A percentile compares a stretch with the other conserved stretches of the same genome.
These are phyloP conservation scores for Priceomyces melissophilus DNA, from an alignment of 805 yeast genomes.

Conservation along the genomic window DNA sequence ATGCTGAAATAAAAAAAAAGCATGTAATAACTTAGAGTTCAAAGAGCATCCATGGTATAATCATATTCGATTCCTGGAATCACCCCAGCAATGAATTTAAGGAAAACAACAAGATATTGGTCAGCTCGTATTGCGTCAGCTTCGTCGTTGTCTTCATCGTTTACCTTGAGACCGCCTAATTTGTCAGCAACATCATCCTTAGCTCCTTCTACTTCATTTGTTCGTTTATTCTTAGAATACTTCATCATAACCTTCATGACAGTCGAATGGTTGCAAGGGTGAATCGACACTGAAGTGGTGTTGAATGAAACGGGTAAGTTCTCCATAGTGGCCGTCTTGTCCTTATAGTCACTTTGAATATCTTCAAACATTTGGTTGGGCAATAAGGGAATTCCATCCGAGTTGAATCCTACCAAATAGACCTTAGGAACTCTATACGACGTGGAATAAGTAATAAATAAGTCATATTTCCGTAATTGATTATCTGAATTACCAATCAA, in stretches of 20 bases:
- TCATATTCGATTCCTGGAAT: constrained; percentile 98
- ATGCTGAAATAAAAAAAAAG: no score
- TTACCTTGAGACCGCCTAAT: constrained; percentile 47
- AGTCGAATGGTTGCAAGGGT: constrained; percentile 92
- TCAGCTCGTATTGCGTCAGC: constrained; percentile 68
- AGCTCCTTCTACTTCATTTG: neutral
- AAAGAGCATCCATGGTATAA: constrained; percentile 95
- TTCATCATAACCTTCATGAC: constrained; percentile 89
- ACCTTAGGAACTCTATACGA: constrained; percentile 94
- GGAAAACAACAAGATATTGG: constrained; percentile 82
- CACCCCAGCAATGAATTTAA: constrained; percentile 93
- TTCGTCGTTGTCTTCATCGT: constrained; percentile 25
- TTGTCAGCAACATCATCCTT: constrained; percentile 30
- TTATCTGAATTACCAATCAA: constrained; percentile 26
- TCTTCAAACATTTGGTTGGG: constrained; percentile 95
- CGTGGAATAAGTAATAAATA: constrained; percentile 89
- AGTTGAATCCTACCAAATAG: constrained; percentile 82
- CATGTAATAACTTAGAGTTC: neutral
- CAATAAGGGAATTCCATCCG: constrained; percentile 78
- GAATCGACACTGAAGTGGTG: constrained; percentile 82
- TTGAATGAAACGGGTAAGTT: constrained; percentile 78
- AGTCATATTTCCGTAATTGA: constrained; percentile 70
- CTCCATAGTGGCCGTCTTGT: constrained; percentile 95
- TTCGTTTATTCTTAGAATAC: constrained; percentile 48
- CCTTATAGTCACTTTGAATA: constrained; percentile 84